Base-by-base conservation (phyloP, 2,329 filamentous ascomycete genomes). In the Ilyonectria sp. region DNA sequence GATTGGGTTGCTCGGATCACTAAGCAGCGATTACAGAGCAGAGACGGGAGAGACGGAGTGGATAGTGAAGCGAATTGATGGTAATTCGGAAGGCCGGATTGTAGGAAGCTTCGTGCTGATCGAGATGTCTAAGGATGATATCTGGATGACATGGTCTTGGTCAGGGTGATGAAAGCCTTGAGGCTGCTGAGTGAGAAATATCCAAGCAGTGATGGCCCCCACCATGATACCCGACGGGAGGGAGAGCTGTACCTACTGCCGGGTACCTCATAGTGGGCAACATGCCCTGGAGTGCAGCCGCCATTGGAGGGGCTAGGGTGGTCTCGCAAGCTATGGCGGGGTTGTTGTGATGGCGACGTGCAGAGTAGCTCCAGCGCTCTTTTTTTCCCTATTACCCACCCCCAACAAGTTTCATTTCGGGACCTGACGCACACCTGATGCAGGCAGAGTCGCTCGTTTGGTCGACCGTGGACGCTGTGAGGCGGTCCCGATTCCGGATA, bases 131-230 rank as follows among this genome's bases (percentile, higher is more conserved):
- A 15, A 17, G n/a, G 40, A 43, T 43, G 29, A 52, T 19, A 33
- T 43, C 15, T 15, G n/a, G 17, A 43, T 43, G 49, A 52, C 11
- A 33, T 23, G 11, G 26, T 19, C 52, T 65, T 65, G 56, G 63
- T 65, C 63, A 65, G 60, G 56, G 21, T 60, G 55, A 60, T 52
- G 57, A 29, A 60, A 52, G 29, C 31, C 9, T 6, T 9, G 31
- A 21, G 43, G 26, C 31, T 60, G 62, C 55, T 65, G 62, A 65
- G 56, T 60, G 62, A 65, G 56, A 37, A 33, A 60, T 59, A 21
- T 40, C 55, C 61, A 59, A 64, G 61, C 55, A 57, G 19, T 13
- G 26, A 58, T 6, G 23, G 40, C 40, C 40, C 40, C 40, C 40
- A 43, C 40, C n/a, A 9, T n/a, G 40, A 43, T 43, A 33, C 31